Base-by-base conservation (phyloP, 257 asterid genomes). In the Jacaranda copaia region DNA sequence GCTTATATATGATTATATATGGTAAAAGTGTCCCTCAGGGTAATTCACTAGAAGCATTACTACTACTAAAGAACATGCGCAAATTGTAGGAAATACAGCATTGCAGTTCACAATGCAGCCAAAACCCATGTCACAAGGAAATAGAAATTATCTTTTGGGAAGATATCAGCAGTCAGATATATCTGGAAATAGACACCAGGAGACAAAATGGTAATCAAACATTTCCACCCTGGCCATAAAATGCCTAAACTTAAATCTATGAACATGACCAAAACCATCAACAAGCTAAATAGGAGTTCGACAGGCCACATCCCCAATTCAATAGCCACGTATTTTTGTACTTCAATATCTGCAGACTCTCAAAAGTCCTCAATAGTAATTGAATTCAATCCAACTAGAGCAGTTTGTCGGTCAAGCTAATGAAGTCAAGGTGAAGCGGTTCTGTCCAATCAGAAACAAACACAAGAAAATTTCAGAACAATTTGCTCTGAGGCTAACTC, bases 241-340 rank as follows among this genome's bases (percentile, higher is more conserved):
- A 75, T 67, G 72, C 64, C 36, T 36, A 57, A 18, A 71, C 15
- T 18, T 52, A 73, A 32, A 59, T 45, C 62, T 57, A 58, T 66
- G 45, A 66, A 45, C 5, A 69, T 43, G 64, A 45, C 39, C 53
- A 62, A 46, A 46, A 58, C 13, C 53, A 75, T 59, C 73, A 51
- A 69, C 16, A 43, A 16, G 25, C 60, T 60, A 77, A 35, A 43
- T 60, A 51, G 49, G 68, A 61, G 58, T 76, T 76, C 42, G 73
- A 69, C 56, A 32, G 56, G 76, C 74, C 61, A 74, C 16, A 61
- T 51, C 74, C 15, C 66, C 70, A 39, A 58, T 40, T 80, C 79
- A 69, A 60, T 18, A 40, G 49, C 75, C 56, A 78, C 63, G 43
- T 36, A 42, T 58, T 51, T 59, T 65, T 72, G 19, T 16, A 60